Evolutionary conservation across 208 protist species (phyloP), one percentile per base, ranked within the genome.

Genomic region (Leishmania gerbilli): DNA sequence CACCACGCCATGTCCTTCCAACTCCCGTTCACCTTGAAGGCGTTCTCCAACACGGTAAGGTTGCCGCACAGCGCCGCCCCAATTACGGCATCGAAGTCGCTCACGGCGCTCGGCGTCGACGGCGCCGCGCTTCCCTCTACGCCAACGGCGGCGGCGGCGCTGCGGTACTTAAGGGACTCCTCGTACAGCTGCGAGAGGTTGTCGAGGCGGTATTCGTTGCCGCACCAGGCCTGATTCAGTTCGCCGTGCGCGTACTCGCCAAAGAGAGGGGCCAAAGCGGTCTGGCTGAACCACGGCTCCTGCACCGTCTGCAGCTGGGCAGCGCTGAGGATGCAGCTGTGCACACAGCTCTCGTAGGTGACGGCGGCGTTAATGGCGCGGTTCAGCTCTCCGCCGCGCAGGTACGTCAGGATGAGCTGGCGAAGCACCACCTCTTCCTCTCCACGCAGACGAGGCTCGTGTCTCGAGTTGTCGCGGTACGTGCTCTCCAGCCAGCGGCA

Each of bases 181-280:
- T 92, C 91, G 78, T 90, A 97, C 2, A 97, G 86, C 78, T 95
- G 91, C 47, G 88, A 89, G 45, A 97, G 87, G 82, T 88, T 93
- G 62, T 93, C 88, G 13, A 97, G 84, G 42, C 94, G 90, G 71
- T 89, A 86, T 60, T 93, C 86, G 81, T 97, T 97, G 74, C 90
- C 90, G 21, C 81, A 87, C 91, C 92, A 95, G 21, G 77, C 76
- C 76, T 84, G 77, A 45, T 89, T 85, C 64, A 93, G 67, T 75
- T 93, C 88, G 27, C 92, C 88, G 74, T 93, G 87, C n/a, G 85
- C 91, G 86, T 97, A 97, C 86, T 97, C 94, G 37, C 92, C 92
- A 75, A 97, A 97, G 19, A 97, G 87, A 15, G 94, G 92, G 60
- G 94, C 91, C 19, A 91, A 47, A 2, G 79, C 81, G 11, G 94